Evolutionary conservation across 805 yeast genomes (phyloP).

Genomic region (Nakazawaea molendinolei): DNA sequence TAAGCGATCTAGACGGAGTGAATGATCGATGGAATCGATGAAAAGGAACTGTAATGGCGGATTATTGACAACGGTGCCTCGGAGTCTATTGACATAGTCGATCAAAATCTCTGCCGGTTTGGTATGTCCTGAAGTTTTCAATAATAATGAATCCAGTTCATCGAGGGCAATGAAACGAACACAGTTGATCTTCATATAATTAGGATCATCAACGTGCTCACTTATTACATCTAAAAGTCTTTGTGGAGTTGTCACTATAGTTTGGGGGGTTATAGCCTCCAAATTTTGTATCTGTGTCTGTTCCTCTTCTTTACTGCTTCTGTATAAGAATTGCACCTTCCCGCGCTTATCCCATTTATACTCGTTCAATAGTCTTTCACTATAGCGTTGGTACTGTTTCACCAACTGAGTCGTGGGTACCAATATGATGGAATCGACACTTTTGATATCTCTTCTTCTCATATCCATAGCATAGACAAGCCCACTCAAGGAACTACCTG

Average conservation of each 20-base stretch:
- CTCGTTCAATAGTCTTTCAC: constrained; percentile 13
- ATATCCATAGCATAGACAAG: constrained; percentile 21
- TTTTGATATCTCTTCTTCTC: constrained; percentile 18
- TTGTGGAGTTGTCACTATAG: constrained; percentile 28
- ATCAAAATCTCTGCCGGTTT: constrained; percentile 24
- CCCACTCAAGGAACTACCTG: constrained; percentile 24
- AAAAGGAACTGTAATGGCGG: constrained; percentile 12
- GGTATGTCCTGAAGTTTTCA: constrained; percentile 14
- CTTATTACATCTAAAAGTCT: constrained; percentile 28
- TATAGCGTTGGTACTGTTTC: constrained; percentile 17
- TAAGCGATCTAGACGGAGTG: neutral
- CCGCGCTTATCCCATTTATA: constrained; percentile 6
- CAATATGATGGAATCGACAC: constrained; percentile 17
- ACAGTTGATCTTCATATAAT: constrained; percentile 18
- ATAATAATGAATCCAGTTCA: constrained; percentile 26
- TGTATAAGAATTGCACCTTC: constrained; percentile 25
- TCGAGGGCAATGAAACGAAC: constrained; percentile 25
- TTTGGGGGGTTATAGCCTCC: constrained; percentile 23
- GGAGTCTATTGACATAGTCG: constrained; percentile 22
- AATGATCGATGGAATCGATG: neutral
- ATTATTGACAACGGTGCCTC: constrained; percentile 8
- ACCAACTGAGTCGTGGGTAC: constrained; percentile 21
- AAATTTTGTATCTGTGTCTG: constrained; percentile 20
- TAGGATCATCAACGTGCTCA: constrained; percentile 23
- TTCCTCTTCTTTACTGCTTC: constrained; percentile 17